These are phyloP conservation scores for Truncatella angustata DNA, from an alignment of 2,329 filamentous ascomycete genomes.

Conservation along the genomic window DNA sequence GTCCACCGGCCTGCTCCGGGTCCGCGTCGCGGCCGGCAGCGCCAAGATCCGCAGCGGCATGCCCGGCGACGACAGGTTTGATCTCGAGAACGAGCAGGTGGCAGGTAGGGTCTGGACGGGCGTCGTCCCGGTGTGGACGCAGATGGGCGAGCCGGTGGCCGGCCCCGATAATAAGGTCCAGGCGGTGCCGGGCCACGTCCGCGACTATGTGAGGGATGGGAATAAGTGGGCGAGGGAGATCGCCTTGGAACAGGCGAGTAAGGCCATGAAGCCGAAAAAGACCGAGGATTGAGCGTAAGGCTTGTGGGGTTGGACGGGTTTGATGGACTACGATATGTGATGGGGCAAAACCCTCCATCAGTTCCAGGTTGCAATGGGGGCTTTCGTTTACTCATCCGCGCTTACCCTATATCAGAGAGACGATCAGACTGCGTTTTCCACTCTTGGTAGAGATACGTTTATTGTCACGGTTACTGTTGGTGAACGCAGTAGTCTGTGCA, in stretches of 20 bases:
- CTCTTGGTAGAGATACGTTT: no score
- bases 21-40: slow-evolving; percentile 68
- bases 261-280: slow-evolving; percentile 21
- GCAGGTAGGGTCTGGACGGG: slow-evolving; percentile 52
- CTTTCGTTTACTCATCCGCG: no score
- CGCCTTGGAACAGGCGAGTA: slow-evolving; percentile 22
- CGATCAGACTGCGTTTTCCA: no score
- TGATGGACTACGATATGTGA: no score
- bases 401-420: no score
- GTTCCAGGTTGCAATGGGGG: no score
- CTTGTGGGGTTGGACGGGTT: no score
- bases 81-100: slow-evolving; percentile 42
- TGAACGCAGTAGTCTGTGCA: no score
- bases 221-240: slow-evolving; percentile 26
- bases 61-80: slow-evolving; percentile 53
- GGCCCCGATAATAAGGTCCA: slow-evolving; percentile 57
- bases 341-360: no score
- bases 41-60: slow-evolving; percentile 70
- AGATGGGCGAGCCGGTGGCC: slow-evolving; percentile 61
- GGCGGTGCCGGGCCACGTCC: slow-evolving; percentile 61
- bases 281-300: background rate
- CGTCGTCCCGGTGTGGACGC: slow-evolving; percentile 61
- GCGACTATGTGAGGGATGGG: slow-evolving; percentile 35
- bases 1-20: slow-evolving; percentile 69
- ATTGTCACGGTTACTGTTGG: no score